These are phyloP conservation scores for Pyrenophora seminiperda DNA, from an alignment of 2,329 filamentous ascomycete species.

Conservation along the genomic window DNA sequence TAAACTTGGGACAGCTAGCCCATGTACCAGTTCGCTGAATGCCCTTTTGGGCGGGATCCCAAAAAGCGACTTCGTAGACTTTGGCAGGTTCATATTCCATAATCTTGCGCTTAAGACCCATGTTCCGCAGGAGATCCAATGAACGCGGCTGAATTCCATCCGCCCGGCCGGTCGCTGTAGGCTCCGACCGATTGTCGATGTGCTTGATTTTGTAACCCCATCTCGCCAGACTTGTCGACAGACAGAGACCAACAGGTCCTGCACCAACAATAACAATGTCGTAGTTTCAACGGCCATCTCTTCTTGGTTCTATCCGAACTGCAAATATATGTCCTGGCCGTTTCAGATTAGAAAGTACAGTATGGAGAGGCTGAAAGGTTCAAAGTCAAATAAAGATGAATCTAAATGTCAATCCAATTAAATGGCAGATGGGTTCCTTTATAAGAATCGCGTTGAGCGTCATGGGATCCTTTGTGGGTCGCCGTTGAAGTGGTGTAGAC, in stretches of 20 bases:
- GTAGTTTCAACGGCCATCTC: constrained; percentile 55
- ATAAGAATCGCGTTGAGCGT: too few species aligned
- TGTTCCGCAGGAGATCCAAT: constrained; percentile 82
- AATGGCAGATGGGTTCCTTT: too few species aligned
- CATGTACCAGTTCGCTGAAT: constrained; percentile 70
- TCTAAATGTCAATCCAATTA: too few species aligned
- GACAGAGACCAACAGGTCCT: constrained; percentile 83
- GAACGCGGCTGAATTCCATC: constrained; percentile 93
- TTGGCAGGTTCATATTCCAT: constrained; percentile 88
- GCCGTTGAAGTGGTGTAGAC: constrained; percentile 6
- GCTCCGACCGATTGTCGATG: constrained; percentile 86
- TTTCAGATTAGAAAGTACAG: constrained; percentile 2
- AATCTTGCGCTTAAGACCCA: constrained; percentile 84
- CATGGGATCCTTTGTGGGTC: constrained; percentile 4
- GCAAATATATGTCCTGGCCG: background rate
- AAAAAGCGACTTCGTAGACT: constrained; percentile 74
- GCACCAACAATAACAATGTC: constrained; percentile 85
- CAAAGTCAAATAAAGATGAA: too few species aligned
- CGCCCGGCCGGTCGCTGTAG: constrained; percentile 82
- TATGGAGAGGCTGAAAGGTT: background rate
- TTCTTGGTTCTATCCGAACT: background rate
- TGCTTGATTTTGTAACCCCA: constrained; percentile 97
- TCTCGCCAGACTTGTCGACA: constrained; percentile 84
- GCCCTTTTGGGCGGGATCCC: constrained; percentile 62
- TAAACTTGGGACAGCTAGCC: constrained; percentile 87